Base-by-base conservation (phyloP, 306 rosid genomes). In the Pyrus communis region DNA sequence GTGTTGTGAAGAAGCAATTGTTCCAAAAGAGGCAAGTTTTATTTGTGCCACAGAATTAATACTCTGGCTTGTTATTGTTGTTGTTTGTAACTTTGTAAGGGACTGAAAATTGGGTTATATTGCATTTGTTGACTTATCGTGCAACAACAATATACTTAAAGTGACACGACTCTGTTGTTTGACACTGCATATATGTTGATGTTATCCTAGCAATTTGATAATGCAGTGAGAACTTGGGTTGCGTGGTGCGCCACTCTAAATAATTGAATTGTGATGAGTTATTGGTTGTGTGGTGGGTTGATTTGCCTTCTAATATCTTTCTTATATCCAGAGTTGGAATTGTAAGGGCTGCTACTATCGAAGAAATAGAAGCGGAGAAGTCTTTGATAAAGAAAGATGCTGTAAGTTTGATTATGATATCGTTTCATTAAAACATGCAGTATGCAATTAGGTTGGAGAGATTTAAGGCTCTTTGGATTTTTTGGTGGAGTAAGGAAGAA, bases 351-450 rank as follows among this genome's bases (percentile, higher is more conserved):
- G 97, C 99, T 38, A 92, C 97, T 73, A 84, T 90, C n/a, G 99
- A 92, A 79, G 99, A 95, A 89, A 95, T 95, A 45, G 97, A 95
- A 89, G 99, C 97, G 1, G 97, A 95, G 74, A 95, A 95, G 58
- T 74, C 96, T 7, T 64, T 75, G 66, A 91, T 95, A 27, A 96
- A 87, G 83, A 88, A 86, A 63, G 97, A 95, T 78, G 92, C 82
- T 78, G 99, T 95, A 83, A 85, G 93, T 80, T 22, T 57, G 52
- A 78, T 68, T 14, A 0, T 21, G 13, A 54, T 35, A 31, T 69
- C 71, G 17, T 69, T 58, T 23, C 64, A 45, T 57, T 33, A 23
- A 77, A 25, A 51, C 25, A 27, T 49, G 49, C 31, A 21, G 21
- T 13, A 19, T 27, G 69, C 51, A 11, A 21, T 70, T 66, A n/a